A percentile compares a stretch with the other conserved stretches of the same genome.
phyloP scores from a whole-genome alignment of 176 grass and related monocot genomes.

The Tillandsia fasciculata region DNA sequence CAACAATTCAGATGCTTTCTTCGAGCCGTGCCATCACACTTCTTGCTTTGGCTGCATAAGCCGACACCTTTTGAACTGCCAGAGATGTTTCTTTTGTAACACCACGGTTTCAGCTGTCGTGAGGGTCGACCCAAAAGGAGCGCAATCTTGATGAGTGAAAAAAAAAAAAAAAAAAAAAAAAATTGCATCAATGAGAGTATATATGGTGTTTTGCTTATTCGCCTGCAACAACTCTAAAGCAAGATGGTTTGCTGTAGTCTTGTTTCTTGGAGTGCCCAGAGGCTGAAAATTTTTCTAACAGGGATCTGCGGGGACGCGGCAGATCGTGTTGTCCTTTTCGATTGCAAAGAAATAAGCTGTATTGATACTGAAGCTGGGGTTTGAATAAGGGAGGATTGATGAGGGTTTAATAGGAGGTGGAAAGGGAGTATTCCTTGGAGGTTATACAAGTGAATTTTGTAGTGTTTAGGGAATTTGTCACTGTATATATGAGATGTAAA shows the following conservation, averaged over 20 bases:
- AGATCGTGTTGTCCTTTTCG: conserved; percentile 8
- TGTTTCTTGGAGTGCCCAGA: neutral
- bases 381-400: conserved; percentile 34
- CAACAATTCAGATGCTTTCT: conserved; percentile 53
- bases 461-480: conserved; percentile 38
- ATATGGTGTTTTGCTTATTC: neutral
- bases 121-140: conserved; percentile 21
- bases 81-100: conserved; percentile 89
- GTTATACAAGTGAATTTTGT: conserved; percentile 48
- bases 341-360: conserved; percentile 19
- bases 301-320: neutral
- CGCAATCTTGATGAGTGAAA: neutral
- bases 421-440: conserved; percentile 56
- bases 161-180: neutral
- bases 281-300: conserved; percentile 9
- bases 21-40: conserved; percentile 64
- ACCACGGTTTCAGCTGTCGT: conserved; percentile 48
- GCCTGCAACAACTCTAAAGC: no score
- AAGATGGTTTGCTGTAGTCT: no score
- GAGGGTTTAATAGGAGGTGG: conserved; percentile 38
- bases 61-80: conserved; percentile 71
- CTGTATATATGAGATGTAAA: conserved; percentile 69
- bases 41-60: conserved; percentile 82
- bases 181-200: neutral
- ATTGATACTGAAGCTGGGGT: conserved; percentile 5